phyloP scores from a whole-genome alignment of 2,329 filamentous ascomycete genomes.

The Sporothrix protearum region DNA sequence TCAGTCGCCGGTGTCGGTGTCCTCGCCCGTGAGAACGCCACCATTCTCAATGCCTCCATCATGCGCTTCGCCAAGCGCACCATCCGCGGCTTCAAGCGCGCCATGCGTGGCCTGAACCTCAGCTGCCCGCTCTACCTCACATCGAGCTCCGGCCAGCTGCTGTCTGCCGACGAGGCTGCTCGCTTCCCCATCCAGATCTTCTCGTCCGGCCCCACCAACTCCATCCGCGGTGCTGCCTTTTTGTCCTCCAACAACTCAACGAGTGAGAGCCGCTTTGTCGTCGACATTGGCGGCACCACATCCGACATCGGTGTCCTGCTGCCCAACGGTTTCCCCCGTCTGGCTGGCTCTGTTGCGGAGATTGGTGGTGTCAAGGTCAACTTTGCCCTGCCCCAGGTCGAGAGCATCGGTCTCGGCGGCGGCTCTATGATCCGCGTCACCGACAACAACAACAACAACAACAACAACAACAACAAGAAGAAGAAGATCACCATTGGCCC shows the following conservation, averaged over 20 bases:
- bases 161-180: slow-evolving; percentile 41
- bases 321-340: slow-evolving; percentile 60
- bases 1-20: slow-evolving; percentile 37
- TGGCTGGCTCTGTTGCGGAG: slow-evolving; percentile 59
- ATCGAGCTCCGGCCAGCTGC: slow-evolving; percentile 49
- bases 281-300: slow-evolving; percentile 65
- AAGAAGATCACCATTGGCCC: slow-evolving; percentile 36
- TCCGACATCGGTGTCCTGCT: slow-evolving; percentile 61
- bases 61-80: slow-evolving; percentile 46
- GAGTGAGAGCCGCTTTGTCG: slow-evolving; percentile 48
- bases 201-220: slow-evolving; percentile 35
- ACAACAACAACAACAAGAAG: too few relatives aligned
- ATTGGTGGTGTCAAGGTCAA: slow-evolving; percentile 62
- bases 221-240: slow-evolving; percentile 49
- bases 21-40: slow-evolving; percentile 51
- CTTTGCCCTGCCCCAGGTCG: slow-evolving; percentile 55
- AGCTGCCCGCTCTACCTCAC: slow-evolving; percentile 45
- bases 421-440: slow-evolving; percentile 50
- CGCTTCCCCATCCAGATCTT: slow-evolving; percentile 49
- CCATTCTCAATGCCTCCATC: slow-evolving; percentile 52
- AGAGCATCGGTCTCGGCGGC: slow-evolving; percentile 57
- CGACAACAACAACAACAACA: slow-evolving; percentile 44
- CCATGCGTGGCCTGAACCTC: slow-evolving; percentile 42
- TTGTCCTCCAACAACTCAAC: slow-evolving; percentile 32
- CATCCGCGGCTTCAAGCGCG: slow-evolving; percentile 43